Evolutionary conservation across 2,329 filamentous ascomycete species (phyloP), one percentile per base, ranked within the genome.

Genomic region (Ophiostoma sp.): DNA sequence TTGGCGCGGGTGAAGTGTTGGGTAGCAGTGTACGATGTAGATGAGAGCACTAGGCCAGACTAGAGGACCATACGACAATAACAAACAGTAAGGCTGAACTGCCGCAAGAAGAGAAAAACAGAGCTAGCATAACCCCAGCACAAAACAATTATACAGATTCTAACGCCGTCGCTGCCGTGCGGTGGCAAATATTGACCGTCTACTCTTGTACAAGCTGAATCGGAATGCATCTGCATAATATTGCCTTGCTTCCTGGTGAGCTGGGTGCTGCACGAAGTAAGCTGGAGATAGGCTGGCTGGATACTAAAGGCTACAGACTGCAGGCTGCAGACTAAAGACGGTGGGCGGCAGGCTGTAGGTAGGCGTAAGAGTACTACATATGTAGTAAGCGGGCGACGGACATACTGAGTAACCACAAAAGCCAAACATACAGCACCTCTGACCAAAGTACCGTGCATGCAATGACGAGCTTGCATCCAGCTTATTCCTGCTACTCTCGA

Each of bases 141-240:
- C 15, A 41, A 41, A 41, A 13, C 39, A 3, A 41, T 15, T 13
- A 39, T 39, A 11, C 8, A 39, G 8, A 39, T 41, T 15, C 10
- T 41, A 41, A 48, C 20, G 44, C 6, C 44, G n/a, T n/a, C 41
- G 20, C 5, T 48, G 20, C 27, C 13, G 6, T 33, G n/a, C n/a
- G 13, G 57, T 62, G 27, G 15, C 57, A 62, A 62, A 62, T 35
- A 62, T 35, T 33, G 27, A 8, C 57, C 27, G 13, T 33, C 17
- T 20, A 4, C 44, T 48, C 17, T 62, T 33, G 57, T 62, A 33
- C 57, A 62, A 62, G 57, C 57, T 62, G 57, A 62, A 62, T n/a
- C 57, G 57, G n/a, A 27, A 62, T 20, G 27, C 57, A 62, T 62
- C 27, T 62, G 27, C 27, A 27, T 33, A 33, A 62, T 62, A 33